These are phyloP conservation scores for Penicillium sumatraense DNA, from an alignment of 2,329 filamentous ascomycete genomes.

Conservation along the genomic window DNA sequence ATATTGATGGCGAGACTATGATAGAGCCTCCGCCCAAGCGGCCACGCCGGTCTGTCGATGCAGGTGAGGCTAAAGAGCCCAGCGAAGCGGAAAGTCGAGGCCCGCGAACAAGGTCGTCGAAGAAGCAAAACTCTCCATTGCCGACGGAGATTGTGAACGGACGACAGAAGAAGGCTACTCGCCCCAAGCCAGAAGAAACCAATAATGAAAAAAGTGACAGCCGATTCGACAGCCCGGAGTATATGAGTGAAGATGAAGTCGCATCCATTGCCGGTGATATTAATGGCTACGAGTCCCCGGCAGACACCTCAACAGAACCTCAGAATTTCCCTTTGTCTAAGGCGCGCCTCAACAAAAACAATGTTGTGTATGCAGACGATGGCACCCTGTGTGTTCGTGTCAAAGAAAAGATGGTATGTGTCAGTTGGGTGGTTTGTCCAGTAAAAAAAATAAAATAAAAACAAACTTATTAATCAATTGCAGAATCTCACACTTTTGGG, in stretches of 20 bases:
- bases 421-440: background rate
- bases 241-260: conserved; percentile 28
- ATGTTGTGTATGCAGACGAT: conserved; percentile 44
- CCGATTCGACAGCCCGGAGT: conserved; percentile 17
- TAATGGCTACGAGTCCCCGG: conserved; percentile 39
- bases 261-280: conserved; percentile 29
- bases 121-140: conserved; percentile 20
- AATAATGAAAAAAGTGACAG: conserved; percentile 25
- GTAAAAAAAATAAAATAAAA: no score
- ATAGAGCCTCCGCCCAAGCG: conserved; percentile 42
- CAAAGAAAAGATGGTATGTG: conserved; percentile 43
- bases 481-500: conserved; percentile 54
- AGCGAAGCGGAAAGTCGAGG: conserved; percentile 17
- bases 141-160: conserved; percentile 16
- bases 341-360: conserved; percentile 39
- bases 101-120: conserved; percentile 25
- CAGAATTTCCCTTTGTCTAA: conserved; percentile 48
- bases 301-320: conserved; percentile 32
- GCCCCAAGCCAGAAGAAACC: conserved; percentile 11
- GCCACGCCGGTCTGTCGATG: conserved; percentile 34
- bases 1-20: conserved; percentile 20
- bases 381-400: conserved; percentile 45
- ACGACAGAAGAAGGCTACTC: conserved; percentile 8
- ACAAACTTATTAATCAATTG: conserved; percentile 24
- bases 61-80: conserved; percentile 14